Evolutionary conservation across 345 rosid genomes (phyloP), one percentile per base, ranked within the genome.

Genomic region (Eucalyptus erythrocorys): DNA sequence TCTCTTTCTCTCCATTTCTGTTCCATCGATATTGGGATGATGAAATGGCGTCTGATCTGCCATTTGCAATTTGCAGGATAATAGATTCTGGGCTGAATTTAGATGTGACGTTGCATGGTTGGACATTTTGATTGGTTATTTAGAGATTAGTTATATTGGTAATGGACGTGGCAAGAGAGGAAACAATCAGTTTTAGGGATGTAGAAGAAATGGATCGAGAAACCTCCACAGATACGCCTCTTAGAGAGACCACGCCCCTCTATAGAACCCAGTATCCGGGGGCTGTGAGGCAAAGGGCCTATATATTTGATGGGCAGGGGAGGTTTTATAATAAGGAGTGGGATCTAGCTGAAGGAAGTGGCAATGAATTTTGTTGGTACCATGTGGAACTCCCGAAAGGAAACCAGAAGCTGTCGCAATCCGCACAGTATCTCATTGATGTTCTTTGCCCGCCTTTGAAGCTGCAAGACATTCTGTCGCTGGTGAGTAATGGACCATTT

Each of bases 401-500:
- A 71, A 97, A 94, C 88, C 99, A 95, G 87, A 97, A 94, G 86
- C 96, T 96, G 8, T 91, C 98, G 19, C 94, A 93, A 68, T 98
- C 97, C 26, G 99, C 99, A 7, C 98, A 96, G 90, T 94, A 94
- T 91, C 96, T 97, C 48, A 98, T 98, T 30, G 97, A 95, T 88
- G 94, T 93, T 66, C 98, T 98, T 51, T 98, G 99, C 89, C 99
- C 99, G 1, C 99, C 99, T 32, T 82, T 97, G 92, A 97, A 97
- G 93, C 96, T 98, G 43, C 99, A 98, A 89, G 99, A 97, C 90
- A 98, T 98, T 93, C 95, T 97, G 42, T 94, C 99, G 40, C 94
- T 98, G n/a, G 97, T 94, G 84, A 97, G 99, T 89, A 97, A 97
- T 87, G 99, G 99, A 50, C 99, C 99, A 49, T 95, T 95, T 91